A percentile compares a stretch with the other conserved stretches of the same genome.
These are phyloP conservation scores for Effrenium voratum DNA, from an alignment of 73 alveolate genomes.

Conservation along the genomic window DNA sequence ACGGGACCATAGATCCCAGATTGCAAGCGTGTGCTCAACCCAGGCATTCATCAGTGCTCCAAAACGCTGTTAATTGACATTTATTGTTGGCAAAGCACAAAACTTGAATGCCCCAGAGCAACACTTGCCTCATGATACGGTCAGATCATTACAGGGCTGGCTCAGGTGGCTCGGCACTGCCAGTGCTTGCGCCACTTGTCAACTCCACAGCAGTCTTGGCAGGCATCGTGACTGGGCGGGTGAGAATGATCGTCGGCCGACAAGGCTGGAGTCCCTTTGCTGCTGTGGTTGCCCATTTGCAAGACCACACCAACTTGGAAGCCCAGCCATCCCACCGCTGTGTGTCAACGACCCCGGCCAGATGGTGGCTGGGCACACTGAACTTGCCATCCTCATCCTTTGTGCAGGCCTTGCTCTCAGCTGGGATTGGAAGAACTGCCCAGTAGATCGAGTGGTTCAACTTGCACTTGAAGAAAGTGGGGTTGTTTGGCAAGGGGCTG, in stretches of 20 bases:
- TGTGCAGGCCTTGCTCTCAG: background rate
- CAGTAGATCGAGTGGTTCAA: background rate
- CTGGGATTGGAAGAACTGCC: background rate
- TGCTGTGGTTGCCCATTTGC: background rate
- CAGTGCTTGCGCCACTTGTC: too few species aligned
- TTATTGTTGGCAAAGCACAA: too few species aligned
- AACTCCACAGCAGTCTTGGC: too few species aligned
- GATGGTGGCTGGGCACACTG: background rate
- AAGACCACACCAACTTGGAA: background rate
- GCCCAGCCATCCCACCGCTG: background rate
- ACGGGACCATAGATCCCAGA: too few species aligned
- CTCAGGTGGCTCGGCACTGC: too few species aligned
- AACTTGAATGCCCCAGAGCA: too few species aligned
- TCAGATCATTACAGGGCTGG: too few species aligned
- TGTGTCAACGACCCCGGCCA: background rate
- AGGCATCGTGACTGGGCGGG: too few species aligned
- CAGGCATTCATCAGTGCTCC: too few species aligned
- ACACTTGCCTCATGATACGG: too few species aligned
- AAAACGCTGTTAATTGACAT: too few species aligned
- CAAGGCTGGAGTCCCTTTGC: background rate
- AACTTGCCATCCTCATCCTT: constrained; percentile 5
- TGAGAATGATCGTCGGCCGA: background rate
- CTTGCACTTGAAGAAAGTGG: background rate
- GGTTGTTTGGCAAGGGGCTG: background rate
- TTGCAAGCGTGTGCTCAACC: too few species aligned